Percentiles rank a stretch among this genome's conserved stretches.
phyloP scores from a whole-genome alignment of 148 eudicot species.

The Silene latifolia region DNA sequence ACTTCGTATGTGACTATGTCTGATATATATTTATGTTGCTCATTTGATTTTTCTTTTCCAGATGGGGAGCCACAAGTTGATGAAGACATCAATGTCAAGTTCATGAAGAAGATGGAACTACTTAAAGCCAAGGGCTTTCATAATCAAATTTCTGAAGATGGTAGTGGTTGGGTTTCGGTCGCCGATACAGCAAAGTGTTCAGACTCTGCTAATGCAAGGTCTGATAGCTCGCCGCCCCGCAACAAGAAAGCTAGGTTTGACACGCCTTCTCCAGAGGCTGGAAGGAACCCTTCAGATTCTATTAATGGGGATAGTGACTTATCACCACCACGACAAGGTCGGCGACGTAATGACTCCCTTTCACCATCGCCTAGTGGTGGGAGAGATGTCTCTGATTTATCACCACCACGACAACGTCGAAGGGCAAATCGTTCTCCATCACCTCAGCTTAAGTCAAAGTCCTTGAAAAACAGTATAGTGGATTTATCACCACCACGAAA shows the following conservation, averaged over 20 bases:
- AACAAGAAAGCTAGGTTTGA: slow-evolving; percentile 36
- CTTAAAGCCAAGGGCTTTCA: slow-evolving; percentile 51
- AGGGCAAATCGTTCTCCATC: slow-evolving; percentile 38
- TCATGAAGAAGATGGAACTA: slow-evolving; percentile 74
- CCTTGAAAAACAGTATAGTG: neutral
- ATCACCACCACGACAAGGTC: slow-evolving; percentile 44
- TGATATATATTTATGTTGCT: neutral
- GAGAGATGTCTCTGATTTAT: slow-evolving; percentile 18
- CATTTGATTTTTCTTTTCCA: slow-evolving; percentile 15
- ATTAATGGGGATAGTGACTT: slow-evolving; percentile 34
- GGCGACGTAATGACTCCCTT: slow-evolving; percentile 26
- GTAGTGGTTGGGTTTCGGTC: slow-evolving; percentile 91
- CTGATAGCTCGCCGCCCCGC: slow-evolving; percentile 61
- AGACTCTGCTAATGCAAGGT: slow-evolving; percentile 19
- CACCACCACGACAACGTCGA: slow-evolving; percentile 37
- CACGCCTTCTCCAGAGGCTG: slow-evolving; percentile 46
- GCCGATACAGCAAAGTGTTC: slow-evolving; percentile 37
- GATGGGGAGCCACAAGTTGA: slow-evolving; percentile 80
- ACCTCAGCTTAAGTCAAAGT: slow-evolving; percentile 21
- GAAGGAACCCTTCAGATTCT: slow-evolving; percentile 21
- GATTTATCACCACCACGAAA: slow-evolving; percentile 49
- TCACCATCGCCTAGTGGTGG: slow-evolving; percentile 18
- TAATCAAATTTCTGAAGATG: slow-evolving; percentile 83
- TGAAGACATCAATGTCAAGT: slow-evolving; percentile 85
- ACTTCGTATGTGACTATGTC: neutral